phyloP scores from a whole-genome alignment of 2,329 filamentous ascomycete species.

The Phyllosticta citrichinensis region DNA sequence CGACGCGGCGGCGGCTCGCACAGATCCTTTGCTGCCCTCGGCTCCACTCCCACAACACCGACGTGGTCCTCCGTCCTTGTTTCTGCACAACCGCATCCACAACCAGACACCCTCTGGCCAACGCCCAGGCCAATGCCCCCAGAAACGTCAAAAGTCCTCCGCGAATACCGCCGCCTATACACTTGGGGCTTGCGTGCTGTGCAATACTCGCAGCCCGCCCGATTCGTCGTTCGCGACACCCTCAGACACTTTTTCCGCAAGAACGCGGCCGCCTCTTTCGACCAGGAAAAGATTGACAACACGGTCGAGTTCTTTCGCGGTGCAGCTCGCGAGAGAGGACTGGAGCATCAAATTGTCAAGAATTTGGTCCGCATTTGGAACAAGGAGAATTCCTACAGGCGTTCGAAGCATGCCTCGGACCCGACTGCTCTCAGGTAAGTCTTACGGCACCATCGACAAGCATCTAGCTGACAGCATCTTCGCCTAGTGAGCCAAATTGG shows the following conservation, averaged over 20 bases:
- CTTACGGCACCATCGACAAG: background rate
- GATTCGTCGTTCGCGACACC: constrained; percentile 49
- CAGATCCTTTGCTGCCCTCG: background rate
- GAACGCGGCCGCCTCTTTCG: constrained; percentile 20
- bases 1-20: background rate
- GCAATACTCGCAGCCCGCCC: constrained; percentile 59
- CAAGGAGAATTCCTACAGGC: constrained; percentile 24
- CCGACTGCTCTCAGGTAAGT: background rate
- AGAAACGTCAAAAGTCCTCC: constrained; percentile 32
- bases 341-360: constrained; percentile 64
- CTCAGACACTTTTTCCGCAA: constrained; percentile 33
- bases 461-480: background rate
- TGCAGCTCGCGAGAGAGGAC: constrained; percentile 51
- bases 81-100: background rate
- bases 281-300: constrained; percentile 43
- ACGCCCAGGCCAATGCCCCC: background rate
- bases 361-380: constrained; percentile 49
- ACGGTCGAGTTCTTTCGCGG: constrained; percentile 62
- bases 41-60: background rate
- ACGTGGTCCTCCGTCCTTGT: background rate
- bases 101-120: background rate
- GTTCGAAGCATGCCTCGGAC: background rate
- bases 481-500: background rate
- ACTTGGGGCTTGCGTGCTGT: constrained; percentile 59
- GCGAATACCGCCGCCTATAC: constrained; percentile 62